These are phyloP conservation scores for Collybia sordida DNA, from an alignment of 768 basidiomycete species.

Conservation along the genomic window DNA sequence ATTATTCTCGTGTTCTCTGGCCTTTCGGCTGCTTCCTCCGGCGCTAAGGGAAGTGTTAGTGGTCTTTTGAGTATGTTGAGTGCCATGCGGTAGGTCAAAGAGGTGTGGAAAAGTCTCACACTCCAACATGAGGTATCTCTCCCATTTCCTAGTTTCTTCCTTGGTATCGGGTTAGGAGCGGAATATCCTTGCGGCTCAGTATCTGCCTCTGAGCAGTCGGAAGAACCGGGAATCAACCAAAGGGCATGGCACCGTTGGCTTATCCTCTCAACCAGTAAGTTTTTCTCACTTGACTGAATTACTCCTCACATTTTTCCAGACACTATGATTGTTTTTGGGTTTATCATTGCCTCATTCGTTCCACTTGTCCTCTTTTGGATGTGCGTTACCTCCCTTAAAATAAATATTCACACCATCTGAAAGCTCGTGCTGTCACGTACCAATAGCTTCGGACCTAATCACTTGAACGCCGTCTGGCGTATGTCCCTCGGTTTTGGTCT, in stretches of 20 bases:
- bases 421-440: neutral
- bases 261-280: conserved; percentile 78
- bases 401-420: too few species aligned
- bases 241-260: conserved; percentile 83
- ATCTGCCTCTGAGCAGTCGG: conserved; percentile 85
- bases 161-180: conserved; percentile 85
- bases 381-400: conserved; percentile 33
- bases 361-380: conserved; percentile 88
- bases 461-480: conserved; percentile 85
- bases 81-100: conserved; percentile 63
- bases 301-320: conserved; percentile 37
- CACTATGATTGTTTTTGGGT: conserved; percentile 79
- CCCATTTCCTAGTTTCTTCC: conserved; percentile 57
- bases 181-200: conserved; percentile 93
- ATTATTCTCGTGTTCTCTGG: conserved; percentile 83
- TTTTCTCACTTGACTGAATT: conserved; percentile 9
- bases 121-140: neutral
- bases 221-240: conserved; percentile 72
- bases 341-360: conserved; percentile 74
- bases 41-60: conserved; percentile 62
- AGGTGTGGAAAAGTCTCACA: neutral
- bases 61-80: conserved; percentile 77
- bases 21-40: conserved; percentile 80
- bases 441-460: conserved; percentile 66
- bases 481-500: conserved; percentile 80